Percentiles rank a stretch among this genome's conserved stretches.
Evolutionary conservation across 805 yeast genomes (phyloP).

Genomic region (Maudiozyma turicensis): DNA sequence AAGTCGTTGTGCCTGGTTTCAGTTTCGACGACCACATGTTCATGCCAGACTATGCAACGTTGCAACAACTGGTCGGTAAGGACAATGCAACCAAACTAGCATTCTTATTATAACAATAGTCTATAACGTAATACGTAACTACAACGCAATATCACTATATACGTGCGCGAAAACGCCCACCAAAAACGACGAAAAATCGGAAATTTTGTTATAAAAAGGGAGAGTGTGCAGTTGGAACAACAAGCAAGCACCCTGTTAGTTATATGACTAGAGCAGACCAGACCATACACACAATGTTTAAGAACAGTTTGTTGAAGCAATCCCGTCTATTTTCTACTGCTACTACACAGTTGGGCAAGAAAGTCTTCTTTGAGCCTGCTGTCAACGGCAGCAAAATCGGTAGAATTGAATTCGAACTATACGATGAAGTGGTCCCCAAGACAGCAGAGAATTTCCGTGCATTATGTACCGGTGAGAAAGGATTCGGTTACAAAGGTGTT

Average conservation of each 20-base stretch:
- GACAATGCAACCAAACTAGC: slow-evolving; percentile 29
- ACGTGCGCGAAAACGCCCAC: too few species aligned
- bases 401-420: slow-evolving; percentile 29
- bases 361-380: slow-evolving; percentile 49
- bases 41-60: slow-evolving; percentile 28
- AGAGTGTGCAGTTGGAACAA: too few species aligned
- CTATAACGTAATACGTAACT: too few species aligned
- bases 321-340: slow-evolving; percentile 45
- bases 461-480: slow-evolving; percentile 83
- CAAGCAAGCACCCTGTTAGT: background rate
- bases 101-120: slow-evolving; percentile 24
- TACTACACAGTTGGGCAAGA: slow-evolving; percentile 37
- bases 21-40: slow-evolving; percentile 45
- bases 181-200: too few species aligned
- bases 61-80: slow-evolving; percentile 31
- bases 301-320: slow-evolving; percentile 13
- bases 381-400: slow-evolving; percentile 39
- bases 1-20: slow-evolving; percentile 54
- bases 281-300: slow-evolving; percentile 10
- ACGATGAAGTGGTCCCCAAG: slow-evolving; percentile 49
- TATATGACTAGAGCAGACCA: background rate
- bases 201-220: too few species aligned
- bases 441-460: slow-evolving; percentile 78
- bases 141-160: too few species aligned
- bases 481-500: slow-evolving; percentile 72